Base-by-base conservation (phyloP, 176 grass and related monocot species). In the Aegilops sharonensis region DNA sequence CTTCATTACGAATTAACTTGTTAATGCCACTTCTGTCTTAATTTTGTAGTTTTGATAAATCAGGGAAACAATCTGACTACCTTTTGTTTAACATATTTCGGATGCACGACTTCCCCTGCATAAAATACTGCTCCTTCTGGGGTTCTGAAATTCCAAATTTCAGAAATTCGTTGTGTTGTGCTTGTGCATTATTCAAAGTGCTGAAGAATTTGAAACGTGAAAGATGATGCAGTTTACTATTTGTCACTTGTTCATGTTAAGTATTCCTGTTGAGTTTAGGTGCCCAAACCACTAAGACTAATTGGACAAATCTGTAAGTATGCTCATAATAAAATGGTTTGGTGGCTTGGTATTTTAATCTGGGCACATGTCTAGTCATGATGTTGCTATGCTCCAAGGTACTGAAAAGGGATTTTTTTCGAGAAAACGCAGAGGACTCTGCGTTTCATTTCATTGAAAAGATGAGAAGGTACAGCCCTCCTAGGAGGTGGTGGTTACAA, bases 341-440 rank as follows among this genome's bases (percentile, higher is more conserved):
- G 48, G 17, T 79, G n/a, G 40, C 64, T 32, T 74, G 40, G 11
- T 47, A 12, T 74, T 63, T 48, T 75, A 27, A 27, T 29, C 23
- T 68, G 8, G 37, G 36, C n/a, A n/a, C 21, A 47, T 74, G n/a
- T 25, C 39, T 45, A 27, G 39, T 3, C n/a, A 73, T 73, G 39
- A 25, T 15, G n/a, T 17, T 1, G n/a, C 23, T 24, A 47, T 47
- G 40, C 68, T 6, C 23, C 15, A 74, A 27, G 71, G 71, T 17
- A 73, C 71, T 74, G 39, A 47, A 47, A 74, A 15, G n/a, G n/a
- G 71, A 74, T 74, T 74, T 23, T 25, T n/a, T n/a, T n/a, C n/a
- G n/a, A n/a, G n/a, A n/a, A n/a, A n/a, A n/a, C n/a, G n/a, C n/a
- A n/a, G n/a, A n/a, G n/a, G n/a, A n/a, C n/a, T n/a, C n/a, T n/a